A percentile compares a stretch with the other conserved stretches of the same genome.
Conservation (phyloP, 257 asterid species). For the Capsicum rhomboideum region DNA sequence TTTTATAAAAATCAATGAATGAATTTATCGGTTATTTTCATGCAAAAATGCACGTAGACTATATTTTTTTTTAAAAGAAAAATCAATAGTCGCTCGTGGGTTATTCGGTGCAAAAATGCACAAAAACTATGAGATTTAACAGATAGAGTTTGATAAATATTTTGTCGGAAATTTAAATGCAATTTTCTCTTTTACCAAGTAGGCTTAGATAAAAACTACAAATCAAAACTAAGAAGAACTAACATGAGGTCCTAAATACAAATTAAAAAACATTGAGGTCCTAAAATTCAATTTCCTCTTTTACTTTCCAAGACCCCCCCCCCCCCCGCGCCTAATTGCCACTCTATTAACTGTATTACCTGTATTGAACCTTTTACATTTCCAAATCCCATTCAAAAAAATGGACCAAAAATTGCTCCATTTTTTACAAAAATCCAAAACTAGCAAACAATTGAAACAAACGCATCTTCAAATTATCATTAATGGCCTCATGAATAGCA, state of each 20-base stretch:
- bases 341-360: not conserved
- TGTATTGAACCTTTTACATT: not conserved
- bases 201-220: too few species aligned
- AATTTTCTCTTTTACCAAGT: too few species aligned
- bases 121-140: too few species aligned
- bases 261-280: not conserved
- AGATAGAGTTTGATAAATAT: too few species aligned
- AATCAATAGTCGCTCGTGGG: too few species aligned
- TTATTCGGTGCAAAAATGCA: too few species aligned
- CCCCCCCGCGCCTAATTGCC: not conserved
- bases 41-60: too few species aligned
- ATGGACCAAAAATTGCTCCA: conserved; percentile 33
- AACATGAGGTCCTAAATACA: not conserved
- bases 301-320: not conserved
- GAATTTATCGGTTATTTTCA: too few species aligned
- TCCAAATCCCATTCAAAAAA: conserved; percentile 7
- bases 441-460: conserved; percentile 27
- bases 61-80: too few species aligned
- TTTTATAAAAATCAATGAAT: too few species aligned
- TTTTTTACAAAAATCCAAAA: conserved; percentile 28
- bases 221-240: not conserved
- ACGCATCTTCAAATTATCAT: conserved; percentile 40
- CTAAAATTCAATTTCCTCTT: not conserved
- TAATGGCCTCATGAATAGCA: conserved; percentile 30
- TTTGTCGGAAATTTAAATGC: too few species aligned